These are phyloP conservation scores for Ustilago crameri DNA, from an alignment of 1,284 basidiomycete genomes.

Conservation along the genomic window DNA sequence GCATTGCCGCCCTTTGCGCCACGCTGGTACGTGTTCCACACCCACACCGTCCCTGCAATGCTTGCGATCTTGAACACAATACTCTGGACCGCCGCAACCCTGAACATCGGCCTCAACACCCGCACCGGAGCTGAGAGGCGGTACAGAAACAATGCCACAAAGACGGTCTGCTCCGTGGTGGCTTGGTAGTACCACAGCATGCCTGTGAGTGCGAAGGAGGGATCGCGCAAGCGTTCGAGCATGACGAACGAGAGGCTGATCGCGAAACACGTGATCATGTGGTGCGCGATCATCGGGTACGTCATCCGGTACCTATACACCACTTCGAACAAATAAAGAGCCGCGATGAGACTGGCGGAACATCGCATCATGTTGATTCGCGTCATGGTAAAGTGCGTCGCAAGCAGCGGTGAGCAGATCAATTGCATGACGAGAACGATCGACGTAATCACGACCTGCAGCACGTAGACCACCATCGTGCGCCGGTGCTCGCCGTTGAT, in stretches of 20 bases:
- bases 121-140: conserved; percentile 15
- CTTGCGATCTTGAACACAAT: conserved; percentile 42
- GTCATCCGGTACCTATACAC: conserved; percentile 44
- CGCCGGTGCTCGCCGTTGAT: conserved; percentile 25
- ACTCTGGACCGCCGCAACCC: conserved; percentile 33
- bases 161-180: conserved; percentile 43
- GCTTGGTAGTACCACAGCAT: conserved; percentile 46
- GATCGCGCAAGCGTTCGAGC: conserved; percentile 28
- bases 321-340: conserved; percentile 48
- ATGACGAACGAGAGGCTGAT: conserved; percentile 32
- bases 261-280: conserved; percentile 41
- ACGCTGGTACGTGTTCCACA: conserved; percentile 33
- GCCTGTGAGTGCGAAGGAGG: conserved; percentile 27
- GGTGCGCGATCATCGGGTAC: conserved; percentile 41
- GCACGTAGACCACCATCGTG: conserved; percentile 33
- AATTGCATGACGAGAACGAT: conserved; percentile 22
- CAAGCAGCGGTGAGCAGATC: conserved; percentile 12
- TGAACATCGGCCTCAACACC: conserved; percentile 15
- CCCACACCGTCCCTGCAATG: conserved; percentile 25
- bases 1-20: background rate
- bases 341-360: conserved; percentile 21
- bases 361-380: too few species aligned
- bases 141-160: conserved; percentile 43
- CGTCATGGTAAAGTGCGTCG: conserved; percentile 13
- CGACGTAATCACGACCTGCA: conserved; percentile 29